Percentiles rank a stretch among this genome's conserved stretches.
Conservation (phyloP, 2,329 filamentous ascomycete genomes). For the Colletotrichum paranaense region DNA sequence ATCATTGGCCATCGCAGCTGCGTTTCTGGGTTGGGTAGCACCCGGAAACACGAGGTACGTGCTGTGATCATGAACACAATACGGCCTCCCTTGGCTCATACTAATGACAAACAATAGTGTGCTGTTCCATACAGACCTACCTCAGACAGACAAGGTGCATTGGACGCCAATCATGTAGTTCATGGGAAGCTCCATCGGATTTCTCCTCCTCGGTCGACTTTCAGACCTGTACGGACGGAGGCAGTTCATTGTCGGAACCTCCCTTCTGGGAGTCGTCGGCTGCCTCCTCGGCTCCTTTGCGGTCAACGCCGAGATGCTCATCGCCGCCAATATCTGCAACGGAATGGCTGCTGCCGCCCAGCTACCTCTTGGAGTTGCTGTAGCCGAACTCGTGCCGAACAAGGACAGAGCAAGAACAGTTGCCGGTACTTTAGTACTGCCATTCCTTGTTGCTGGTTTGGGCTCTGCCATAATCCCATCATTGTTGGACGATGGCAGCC, state of each 20-base stretch:
- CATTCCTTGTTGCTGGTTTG: constrained; percentile 50
- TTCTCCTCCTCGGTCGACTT: constrained; percentile 36
- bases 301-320: constrained; percentile 48
- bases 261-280: constrained; percentile 48
- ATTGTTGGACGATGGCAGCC: constrained; percentile 49
- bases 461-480: background rate
- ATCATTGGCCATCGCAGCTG: constrained; percentile 19
- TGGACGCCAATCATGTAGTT: constrained; percentile 51
- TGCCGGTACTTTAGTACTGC: constrained; percentile 54
- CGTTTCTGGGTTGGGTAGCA: constrained; percentile 49
- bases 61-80: background rate
- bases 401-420: constrained; percentile 50
- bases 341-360: constrained; percentile 53
- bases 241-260: constrained; percentile 36
- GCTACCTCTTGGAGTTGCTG: constrained; percentile 53
- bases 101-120: constrained; percentile 39
- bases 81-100: background rate
- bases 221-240: constrained; percentile 28
- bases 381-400: constrained; percentile 57
- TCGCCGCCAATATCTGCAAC: constrained; percentile 50
- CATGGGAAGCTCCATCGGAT: constrained; percentile 51
- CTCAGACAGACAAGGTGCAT: constrained; percentile 44
- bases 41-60: constrained; percentile 48
- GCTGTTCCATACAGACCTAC: constrained; percentile 45
- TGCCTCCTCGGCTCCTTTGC: constrained; percentile 50